These are phyloP conservation scores for Arthrobotrys sinensis DNA, from an alignment of 2,329 filamentous ascomycete species.

Conservation along the genomic window DNA sequence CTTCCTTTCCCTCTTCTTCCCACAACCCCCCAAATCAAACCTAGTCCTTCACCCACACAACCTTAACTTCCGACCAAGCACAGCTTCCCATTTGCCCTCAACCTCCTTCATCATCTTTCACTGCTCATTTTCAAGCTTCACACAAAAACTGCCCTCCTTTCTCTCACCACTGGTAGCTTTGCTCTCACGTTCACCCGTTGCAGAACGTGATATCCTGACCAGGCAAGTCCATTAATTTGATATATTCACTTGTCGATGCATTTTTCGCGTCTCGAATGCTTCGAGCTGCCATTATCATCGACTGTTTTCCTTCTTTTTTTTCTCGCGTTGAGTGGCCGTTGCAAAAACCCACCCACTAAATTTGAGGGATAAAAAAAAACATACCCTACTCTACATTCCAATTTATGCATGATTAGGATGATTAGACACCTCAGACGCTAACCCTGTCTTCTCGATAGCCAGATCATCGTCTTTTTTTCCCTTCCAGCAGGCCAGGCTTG, in stretches of 20 bases:
- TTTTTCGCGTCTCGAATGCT: slow-evolving; percentile 59
- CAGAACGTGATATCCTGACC: slow-evolving; percentile 37
- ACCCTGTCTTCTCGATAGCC: slow-evolving; percentile 54
- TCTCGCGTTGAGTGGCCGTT: slow-evolving; percentile 57
- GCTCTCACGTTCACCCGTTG: slow-evolving; percentile 23
- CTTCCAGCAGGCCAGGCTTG: slow-evolving; percentile 34
- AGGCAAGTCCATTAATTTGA: slow-evolving; percentile 22
- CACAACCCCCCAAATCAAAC: slow-evolving; percentile 35
- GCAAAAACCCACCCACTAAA: slow-evolving; percentile 43
- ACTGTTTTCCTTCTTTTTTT: slow-evolving; percentile 50
- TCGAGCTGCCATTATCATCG: slow-evolving; percentile 39
- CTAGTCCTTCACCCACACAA: slow-evolving; percentile 7
- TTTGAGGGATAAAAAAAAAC: slow-evolving; percentile 61
- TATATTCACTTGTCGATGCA: slow-evolving; percentile 29
- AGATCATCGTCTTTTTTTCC: slow-evolving; percentile 42
- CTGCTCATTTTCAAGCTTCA: slow-evolving; percentile 16
- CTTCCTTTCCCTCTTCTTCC: slow-evolving; percentile 32
- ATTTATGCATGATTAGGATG: slow-evolving; percentile 58
- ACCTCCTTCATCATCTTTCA: slow-evolving; percentile 29
- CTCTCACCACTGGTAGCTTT: slow-evolving; percentile 22
- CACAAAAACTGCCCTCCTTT: slow-evolving; percentile 8
- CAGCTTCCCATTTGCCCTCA: slow-evolving; percentile 32
- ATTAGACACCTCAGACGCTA: slow-evolving; percentile 60
- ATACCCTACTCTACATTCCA: slow-evolving; percentile 59
- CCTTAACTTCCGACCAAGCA: slow-evolving; percentile 36